These are phyloP conservation scores for Ogataea sp. DNA, from an alignment of 805 yeast genomes.

Conservation along the genomic window DNA sequence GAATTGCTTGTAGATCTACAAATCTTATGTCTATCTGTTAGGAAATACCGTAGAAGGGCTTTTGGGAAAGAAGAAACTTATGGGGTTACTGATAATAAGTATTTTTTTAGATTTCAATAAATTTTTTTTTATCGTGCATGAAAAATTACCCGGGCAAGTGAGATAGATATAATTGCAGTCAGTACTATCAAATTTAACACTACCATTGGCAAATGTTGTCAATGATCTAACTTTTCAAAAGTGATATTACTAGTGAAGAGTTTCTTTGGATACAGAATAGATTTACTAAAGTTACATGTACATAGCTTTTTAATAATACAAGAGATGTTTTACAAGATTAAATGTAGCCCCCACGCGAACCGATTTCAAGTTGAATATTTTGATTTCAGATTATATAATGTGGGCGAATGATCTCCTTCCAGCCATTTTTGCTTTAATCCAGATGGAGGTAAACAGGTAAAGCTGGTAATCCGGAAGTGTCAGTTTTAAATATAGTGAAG, in stretches of 20 bases:
- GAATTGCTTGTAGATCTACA: too few relatives aligned
- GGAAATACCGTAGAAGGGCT: too few relatives aligned
- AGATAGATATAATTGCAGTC: too few relatives aligned
- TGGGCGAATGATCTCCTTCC: slow-evolving; percentile 23
- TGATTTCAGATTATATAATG: slow-evolving; percentile 3
- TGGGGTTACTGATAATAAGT: background rate
- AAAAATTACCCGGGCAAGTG: slow-evolving; percentile 1
- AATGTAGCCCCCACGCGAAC: slow-evolving; percentile 10
- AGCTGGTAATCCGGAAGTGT: slow-evolving; percentile 36
- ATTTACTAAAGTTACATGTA: background rate
- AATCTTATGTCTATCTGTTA: too few relatives aligned
- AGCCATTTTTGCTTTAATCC: slow-evolving; percentile 31
- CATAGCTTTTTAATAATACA: too few relatives aligned
- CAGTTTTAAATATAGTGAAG: slow-evolving; percentile 18
- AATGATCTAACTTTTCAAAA: too few relatives aligned
- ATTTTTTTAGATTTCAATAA: background rate
- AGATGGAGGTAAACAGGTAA: slow-evolving; percentile 23
- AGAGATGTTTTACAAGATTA: too few relatives aligned
- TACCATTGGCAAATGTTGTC: too few relatives aligned
- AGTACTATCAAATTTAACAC: too few relatives aligned
- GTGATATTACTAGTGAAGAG: too few relatives aligned
- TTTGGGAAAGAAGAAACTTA: too few relatives aligned
- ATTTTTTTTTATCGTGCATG: slow-evolving; percentile 1
- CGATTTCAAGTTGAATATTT: slow-evolving; percentile 2
- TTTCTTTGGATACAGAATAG: too few relatives aligned